phyloP scores from a whole-genome alignment of 805 yeast species.

The Teunomyces panamensis region DNA sequence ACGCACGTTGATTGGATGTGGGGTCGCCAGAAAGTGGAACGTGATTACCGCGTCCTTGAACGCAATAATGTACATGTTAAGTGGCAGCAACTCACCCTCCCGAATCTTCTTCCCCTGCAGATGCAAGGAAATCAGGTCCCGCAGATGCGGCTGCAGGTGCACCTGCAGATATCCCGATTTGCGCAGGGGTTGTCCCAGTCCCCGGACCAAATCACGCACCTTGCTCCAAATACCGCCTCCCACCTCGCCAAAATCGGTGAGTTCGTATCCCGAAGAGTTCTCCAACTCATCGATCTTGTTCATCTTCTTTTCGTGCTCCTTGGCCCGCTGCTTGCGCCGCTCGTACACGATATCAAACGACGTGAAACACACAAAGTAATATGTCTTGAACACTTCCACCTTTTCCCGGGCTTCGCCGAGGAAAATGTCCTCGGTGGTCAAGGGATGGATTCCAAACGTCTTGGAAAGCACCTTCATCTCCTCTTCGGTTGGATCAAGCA shows the following conservation, averaged over 20 bases:
- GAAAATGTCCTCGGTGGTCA: conserved; percentile 93
- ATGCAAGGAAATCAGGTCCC: conserved; percentile 17
- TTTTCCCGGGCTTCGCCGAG: conserved; percentile 93
- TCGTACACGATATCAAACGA: conserved; percentile 67
- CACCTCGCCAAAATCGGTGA: conserved; percentile 9
- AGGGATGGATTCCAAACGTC: conserved; percentile 92
- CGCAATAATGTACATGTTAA: conserved; percentile 90
- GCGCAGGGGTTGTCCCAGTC: not conserved
- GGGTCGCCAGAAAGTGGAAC: conserved; percentile 91
- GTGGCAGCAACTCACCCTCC: conserved; percentile 71
- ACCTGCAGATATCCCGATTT: conserved; percentile 1
- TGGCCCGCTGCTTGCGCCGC: conserved; percentile 50
- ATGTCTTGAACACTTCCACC: conserved; percentile 86
- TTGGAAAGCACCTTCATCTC: conserved; percentile 91
- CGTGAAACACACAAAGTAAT: conserved; percentile 85
- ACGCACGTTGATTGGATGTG: conserved; percentile 94
- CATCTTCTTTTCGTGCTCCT: conserved; percentile 41
- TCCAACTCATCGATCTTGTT: conserved; percentile 34
- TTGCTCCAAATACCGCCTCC: conserved; percentile 14
- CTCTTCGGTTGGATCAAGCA: conserved; percentile 89
- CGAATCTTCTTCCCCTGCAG: conserved; percentile 32
- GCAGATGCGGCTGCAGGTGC: not conserved
- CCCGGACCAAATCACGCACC: conserved; percentile 10
- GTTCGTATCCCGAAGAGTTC: conserved; percentile 14
- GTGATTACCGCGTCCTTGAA: conserved; percentile 89